Conservation (phyloP, 495 filamentous ascomycete genomes). For the Glonium stellatum region DNA sequence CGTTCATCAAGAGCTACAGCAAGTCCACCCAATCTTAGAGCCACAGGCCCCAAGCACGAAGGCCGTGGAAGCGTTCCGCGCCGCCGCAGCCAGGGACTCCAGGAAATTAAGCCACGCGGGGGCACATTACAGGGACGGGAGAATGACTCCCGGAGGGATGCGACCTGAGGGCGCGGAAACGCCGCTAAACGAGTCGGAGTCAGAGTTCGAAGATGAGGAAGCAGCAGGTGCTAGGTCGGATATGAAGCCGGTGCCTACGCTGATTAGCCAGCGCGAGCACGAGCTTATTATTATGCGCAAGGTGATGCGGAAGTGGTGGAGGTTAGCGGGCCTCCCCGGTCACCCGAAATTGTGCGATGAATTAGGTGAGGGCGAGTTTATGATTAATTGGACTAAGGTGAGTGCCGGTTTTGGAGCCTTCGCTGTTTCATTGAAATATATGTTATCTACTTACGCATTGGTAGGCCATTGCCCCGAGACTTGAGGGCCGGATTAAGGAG, state of each 20-base stretch:
- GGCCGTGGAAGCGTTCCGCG: not conserved
- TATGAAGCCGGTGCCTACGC: slow-evolving; percentile 29
- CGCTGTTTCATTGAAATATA: too few relatives aligned
- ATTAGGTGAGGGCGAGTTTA: slow-evolving; percentile 49
- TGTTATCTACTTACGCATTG: too few relatives aligned
- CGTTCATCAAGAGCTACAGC: slow-evolving; percentile 51
- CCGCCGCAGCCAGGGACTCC: not conserved
- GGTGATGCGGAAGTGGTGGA: slow-evolving; percentile 67
- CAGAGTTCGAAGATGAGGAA: slow-evolving; percentile 16
- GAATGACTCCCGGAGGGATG: not conserved
- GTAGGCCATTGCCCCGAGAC: slow-evolving; percentile 57
- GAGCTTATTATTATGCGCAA: slow-evolving; percentile 42
- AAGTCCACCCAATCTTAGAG: slow-evolving; percentile 5
- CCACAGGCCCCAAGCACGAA: not conserved
- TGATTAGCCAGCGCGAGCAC: slow-evolving; percentile 17
- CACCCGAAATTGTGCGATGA: slow-evolving; percentile 40
- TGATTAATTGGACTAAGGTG: slow-evolving; percentile 64
- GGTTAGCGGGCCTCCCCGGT: slow-evolving; percentile 52
- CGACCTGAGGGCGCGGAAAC: slow-evolving; percentile 7
- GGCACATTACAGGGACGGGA: not conserved
- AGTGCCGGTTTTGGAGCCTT: too few relatives aligned
- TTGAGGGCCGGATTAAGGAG: slow-evolving; percentile 66
- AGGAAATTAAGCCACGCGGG: not conserved
- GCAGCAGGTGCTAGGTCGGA: slow-evolving; percentile 27
- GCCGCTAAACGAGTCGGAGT: slow-evolving; percentile 10